Conservation (phyloP, 371 early-diverging fungal genomes). For the Conidiobolus incongruus region DNA sequence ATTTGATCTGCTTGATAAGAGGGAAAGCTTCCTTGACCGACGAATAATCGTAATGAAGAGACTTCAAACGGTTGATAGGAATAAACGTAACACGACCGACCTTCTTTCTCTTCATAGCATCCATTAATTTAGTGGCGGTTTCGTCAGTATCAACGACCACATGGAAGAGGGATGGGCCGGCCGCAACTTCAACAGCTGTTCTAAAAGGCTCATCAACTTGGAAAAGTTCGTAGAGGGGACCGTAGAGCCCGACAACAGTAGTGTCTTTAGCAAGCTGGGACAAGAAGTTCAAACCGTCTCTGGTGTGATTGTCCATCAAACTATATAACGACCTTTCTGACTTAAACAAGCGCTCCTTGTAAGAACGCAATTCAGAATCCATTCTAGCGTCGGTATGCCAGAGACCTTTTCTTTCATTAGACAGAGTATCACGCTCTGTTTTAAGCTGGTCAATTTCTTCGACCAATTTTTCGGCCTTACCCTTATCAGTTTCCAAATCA, state of each 20-base stretch:
- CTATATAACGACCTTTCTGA: slow-evolving; percentile 44
- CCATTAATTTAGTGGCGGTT: slow-evolving; percentile 61
- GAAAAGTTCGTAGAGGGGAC: slow-evolving; percentile 82
- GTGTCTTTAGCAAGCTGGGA: slow-evolving; percentile 37
- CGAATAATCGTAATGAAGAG: slow-evolving; percentile 34
- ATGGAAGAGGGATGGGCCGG: slow-evolving; percentile 81
- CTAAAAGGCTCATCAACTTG: slow-evolving; percentile 59
- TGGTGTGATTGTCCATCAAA: slow-evolving; percentile 59
- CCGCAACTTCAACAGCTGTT: slow-evolving; percentile 79
- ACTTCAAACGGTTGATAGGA: slow-evolving; percentile 73
- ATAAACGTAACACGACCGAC: slow-evolving; percentile 89
- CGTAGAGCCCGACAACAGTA: slow-evolving; percentile 56
- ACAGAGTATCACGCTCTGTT: slow-evolving; percentile 27
- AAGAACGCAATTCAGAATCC: slow-evolving; percentile 35
- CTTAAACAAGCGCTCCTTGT: slow-evolving; percentile 47
- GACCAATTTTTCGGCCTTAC: slow-evolving; percentile 11
- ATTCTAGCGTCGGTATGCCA: slow-evolving; percentile 83
- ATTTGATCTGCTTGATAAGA: slow-evolving; percentile 48
- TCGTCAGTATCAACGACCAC: slow-evolving; percentile 91
- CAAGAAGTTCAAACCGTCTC: slow-evolving; percentile 35
- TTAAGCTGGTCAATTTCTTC: slow-evolving; percentile 13
- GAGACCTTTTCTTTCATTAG: slow-evolving; percentile 48
- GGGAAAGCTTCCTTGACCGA: slow-evolving; percentile 58
- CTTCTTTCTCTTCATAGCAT: slow-evolving; percentile 43
- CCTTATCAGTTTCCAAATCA: slow-evolving; percentile 11